Evolutionary conservation across 2,329 filamentous ascomycete species (phyloP).

Genomic region (Cercospora zeina): DNA sequence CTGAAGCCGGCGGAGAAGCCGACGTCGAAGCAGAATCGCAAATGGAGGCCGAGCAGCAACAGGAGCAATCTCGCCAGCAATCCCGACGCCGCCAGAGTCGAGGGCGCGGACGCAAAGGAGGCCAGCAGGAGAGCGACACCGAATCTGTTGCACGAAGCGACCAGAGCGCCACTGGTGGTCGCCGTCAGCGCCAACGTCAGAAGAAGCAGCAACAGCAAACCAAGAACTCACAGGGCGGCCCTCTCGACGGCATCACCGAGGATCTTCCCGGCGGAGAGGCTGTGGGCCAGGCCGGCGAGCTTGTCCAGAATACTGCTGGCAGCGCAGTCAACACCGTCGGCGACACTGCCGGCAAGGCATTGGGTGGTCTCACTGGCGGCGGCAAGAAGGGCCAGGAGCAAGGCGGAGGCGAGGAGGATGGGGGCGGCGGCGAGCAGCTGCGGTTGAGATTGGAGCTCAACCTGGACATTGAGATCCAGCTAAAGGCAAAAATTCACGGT

Average conservation of each 20-base stretch:
- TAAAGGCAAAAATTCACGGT: conserved; percentile 66
- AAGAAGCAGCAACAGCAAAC: conserved; percentile 49
- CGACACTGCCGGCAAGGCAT: conserved; percentile 48
- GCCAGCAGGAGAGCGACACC: conserved; percentile 50
- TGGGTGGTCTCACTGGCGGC: conserved; percentile 52
- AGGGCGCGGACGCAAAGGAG: conserved; percentile 50
- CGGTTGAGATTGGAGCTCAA: conserved; percentile 61
- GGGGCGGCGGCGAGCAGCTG: conserved; percentile 53
- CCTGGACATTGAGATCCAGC: conserved; percentile 62
- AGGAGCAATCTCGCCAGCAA: conserved; percentile 43
- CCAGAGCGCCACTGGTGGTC: conserved; percentile 55
- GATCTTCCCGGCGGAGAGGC: conserved; percentile 54
- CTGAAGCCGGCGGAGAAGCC: conserved; percentile 45
- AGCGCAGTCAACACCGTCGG: conserved; percentile 48
- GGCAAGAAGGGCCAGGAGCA: conserved; percentile 31
- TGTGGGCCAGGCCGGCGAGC: conserved; percentile 55
- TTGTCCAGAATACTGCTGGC: conserved; percentile 58
- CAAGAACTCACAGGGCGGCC: conserved; percentile 49
- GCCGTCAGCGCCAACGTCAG: conserved; percentile 57
- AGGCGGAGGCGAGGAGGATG: conserved; percentile 41
- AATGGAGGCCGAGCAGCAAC: conserved; percentile 49
- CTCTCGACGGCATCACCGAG: conserved; percentile 59
- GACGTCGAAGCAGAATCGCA: conserved; percentile 43
- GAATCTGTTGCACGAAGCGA: conserved; percentile 58
- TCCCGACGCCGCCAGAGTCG: conserved; percentile 53